Evolutionary conservation across 2,329 filamentous ascomycete genomes (phyloP).

Genomic region (Sporothrix luriei): DNA sequence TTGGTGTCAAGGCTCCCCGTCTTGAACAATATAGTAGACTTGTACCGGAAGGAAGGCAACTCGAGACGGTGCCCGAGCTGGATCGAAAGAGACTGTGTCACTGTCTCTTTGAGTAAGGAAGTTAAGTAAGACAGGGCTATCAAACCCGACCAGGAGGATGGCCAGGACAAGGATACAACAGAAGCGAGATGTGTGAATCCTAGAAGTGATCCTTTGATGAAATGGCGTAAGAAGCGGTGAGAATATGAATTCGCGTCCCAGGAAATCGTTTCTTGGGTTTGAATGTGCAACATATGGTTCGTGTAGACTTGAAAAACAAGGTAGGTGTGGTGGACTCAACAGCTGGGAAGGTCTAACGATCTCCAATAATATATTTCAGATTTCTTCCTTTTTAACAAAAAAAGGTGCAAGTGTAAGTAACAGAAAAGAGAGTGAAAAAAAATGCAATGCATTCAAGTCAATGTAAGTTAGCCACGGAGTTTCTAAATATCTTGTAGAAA

Average conservation of each 20-base stretch:
- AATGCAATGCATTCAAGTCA: background rate
- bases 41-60: constrained; percentile 13
- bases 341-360: no score
- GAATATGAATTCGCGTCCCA: background rate
- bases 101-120: constrained; percentile 1
- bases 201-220: background rate
- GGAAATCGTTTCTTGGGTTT: background rate
- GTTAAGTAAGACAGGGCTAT: constrained; percentile 24
- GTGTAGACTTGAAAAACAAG: background rate
- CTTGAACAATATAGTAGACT: background rate
- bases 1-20: background rate
- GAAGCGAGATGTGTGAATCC: constrained; percentile 5
- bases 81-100: constrained; percentile 11
- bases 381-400: background rate
- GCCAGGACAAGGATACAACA: constrained; percentile 2
- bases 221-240: constrained; percentile 17
- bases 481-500: constrained; percentile 1
- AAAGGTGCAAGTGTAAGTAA: background rate
- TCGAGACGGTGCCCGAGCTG: constrained; percentile 23
- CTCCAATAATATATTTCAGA: no score
- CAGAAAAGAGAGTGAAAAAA: background rate
- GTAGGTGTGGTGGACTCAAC: background rate
- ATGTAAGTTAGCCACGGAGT: background rate
- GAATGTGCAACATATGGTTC: background rate
- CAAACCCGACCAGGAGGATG: constrained; percentile 21